Conservation (phyloP, 441 rosid species). For the Populus tomentosa region DNA sequence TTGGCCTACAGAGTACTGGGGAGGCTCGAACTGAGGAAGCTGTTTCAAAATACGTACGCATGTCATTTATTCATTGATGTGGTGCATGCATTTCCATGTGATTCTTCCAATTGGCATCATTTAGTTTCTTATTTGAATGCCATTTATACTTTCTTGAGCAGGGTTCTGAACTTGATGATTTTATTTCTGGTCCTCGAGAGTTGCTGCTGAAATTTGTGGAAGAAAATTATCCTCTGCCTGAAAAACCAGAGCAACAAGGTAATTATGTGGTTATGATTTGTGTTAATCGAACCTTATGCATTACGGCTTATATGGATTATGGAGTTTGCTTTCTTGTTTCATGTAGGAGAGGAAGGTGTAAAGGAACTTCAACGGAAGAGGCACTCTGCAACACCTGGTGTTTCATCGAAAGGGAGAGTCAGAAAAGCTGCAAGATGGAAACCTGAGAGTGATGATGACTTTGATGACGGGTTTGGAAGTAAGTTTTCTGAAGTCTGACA, state of each 20-base stretch:
- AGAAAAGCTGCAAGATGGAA: constrained; percentile 93
- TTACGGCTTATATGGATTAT: constrained; percentile 1
- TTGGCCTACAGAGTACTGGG: constrained; percentile 99
- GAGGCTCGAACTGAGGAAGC: constrained; percentile 99
- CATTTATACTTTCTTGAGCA: constrained; percentile 23
- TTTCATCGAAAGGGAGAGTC: constrained; percentile 90
- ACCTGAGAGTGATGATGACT: constrained; percentile 86
- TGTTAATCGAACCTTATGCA: constrained; percentile 18
- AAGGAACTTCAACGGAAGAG: constrained; percentile 94
- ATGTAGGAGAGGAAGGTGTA: constrained; percentile 79
- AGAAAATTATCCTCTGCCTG: constrained; percentile 98
- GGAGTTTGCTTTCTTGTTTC: constrained; percentile 14
- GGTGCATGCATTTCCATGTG: constrained; percentile 13
- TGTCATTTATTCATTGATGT: constrained; percentile 13
- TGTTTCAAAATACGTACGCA: constrained; percentile 89
- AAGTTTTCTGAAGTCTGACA: constrained; percentile 33
- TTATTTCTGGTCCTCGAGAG: constrained; percentile 98
- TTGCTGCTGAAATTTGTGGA: constrained; percentile 95
- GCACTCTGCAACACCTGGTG: constrained; percentile 89
- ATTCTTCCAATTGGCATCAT: constrained; percentile 5
- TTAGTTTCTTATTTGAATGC: not conserved
- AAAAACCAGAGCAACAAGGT: constrained; percentile 84
- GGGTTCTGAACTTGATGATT: constrained; percentile 99
- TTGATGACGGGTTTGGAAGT: constrained; percentile 85
- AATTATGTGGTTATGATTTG: constrained; percentile 29